Evolutionary conservation across 495 filamentous ascomycete genomes (phyloP).

Genomic region (Evansstolkia leycettana): DNA sequence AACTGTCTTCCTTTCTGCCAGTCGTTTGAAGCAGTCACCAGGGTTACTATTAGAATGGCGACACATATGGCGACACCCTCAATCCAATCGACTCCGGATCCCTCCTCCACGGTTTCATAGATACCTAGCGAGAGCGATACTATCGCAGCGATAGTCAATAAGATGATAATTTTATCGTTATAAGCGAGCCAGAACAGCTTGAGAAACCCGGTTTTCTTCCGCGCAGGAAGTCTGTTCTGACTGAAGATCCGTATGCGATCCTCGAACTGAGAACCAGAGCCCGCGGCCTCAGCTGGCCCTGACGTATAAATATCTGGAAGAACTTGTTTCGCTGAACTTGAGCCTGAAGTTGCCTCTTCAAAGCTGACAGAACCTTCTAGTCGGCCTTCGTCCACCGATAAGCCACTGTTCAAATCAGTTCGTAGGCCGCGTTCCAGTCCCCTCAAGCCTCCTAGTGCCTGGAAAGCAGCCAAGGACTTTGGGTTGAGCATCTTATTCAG

Average conservation of each 20-base stretch:
- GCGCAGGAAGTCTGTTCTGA: slow-evolving; percentile 61
- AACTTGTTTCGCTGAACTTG: slow-evolving; percentile 3
- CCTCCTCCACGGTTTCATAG: slow-evolving; percentile 44
- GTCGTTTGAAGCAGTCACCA: slow-evolving; percentile 65
- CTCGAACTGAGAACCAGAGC: slow-evolving; percentile 30
- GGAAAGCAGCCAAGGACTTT: slow-evolving; percentile 60
- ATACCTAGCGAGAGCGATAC: slow-evolving; percentile 62
- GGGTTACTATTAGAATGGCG: slow-evolving; percentile 63
- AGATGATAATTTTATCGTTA: slow-evolving; percentile 74
- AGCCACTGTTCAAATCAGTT: slow-evolving; percentile 48
- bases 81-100: slow-evolving; percentile 56
- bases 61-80: slow-evolving; percentile 71
- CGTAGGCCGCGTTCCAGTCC: slow-evolving; percentile 59
- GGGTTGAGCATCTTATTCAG: slow-evolving; percentile 66
- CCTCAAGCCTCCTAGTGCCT: slow-evolving; percentile 50
- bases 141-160: slow-evolving; percentile 60
- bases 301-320: neutral
- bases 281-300: neutral
- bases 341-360: slow-evolving; percentile 39
- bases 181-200: slow-evolving; percentile 75
- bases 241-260: slow-evolving; percentile 61
- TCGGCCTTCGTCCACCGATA: slow-evolving; percentile 53
- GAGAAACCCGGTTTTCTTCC: slow-evolving; percentile 60
- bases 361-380: slow-evolving; percentile 47
- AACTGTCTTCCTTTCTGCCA: slow-evolving; percentile 75